Conservation (phyloP, 2,329 filamentous ascomycete genomes). For the Colletotrichum brevisporum region DNA sequence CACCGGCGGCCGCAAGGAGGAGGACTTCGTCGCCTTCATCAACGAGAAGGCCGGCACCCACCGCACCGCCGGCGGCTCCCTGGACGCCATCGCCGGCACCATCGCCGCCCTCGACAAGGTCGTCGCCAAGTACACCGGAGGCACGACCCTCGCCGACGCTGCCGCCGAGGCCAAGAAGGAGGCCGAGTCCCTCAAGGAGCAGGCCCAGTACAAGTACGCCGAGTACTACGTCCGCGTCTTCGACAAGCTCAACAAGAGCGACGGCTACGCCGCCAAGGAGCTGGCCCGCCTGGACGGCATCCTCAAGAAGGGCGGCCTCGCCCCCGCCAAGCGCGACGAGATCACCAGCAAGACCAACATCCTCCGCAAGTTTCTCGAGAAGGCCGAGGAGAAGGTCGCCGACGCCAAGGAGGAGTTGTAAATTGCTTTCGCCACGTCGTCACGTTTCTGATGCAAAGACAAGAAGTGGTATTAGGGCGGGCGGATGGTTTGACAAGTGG, state of each 20-base stretch:
- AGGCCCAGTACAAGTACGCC: conserved; percentile 80
- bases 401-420: conserved; percentile 80
- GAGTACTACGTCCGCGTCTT: conserved; percentile 96
- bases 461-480: background rate
- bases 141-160: conserved; percentile 73
- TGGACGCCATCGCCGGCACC: conserved; percentile 85
- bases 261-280: conserved; percentile 88
- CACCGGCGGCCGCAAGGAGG: conserved; percentile 81
- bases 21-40: conserved; percentile 82
- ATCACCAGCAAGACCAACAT: conserved; percentile 90
- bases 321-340: conserved; percentile 90
- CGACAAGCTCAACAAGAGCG: conserved; percentile 84
- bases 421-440: conserved; percentile 42
- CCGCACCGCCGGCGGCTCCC: conserved; percentile 83
- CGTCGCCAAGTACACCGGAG: conserved; percentile 80
- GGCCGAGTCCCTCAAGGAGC: conserved; percentile 74
- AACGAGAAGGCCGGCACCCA: conserved; percentile 92
- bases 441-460: conserved; percentile 10
- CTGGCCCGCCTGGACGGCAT: conserved; percentile 83
- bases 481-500: conserved; percentile 27
- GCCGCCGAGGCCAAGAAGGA: conserved; percentile 80
- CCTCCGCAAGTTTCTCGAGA: conserved; percentile 80
- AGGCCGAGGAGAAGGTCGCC: conserved; percentile 65
- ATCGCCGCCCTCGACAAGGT: conserved; percentile 83
- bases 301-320: conserved; percentile 87